Percentiles rank a stretch among this genome's conserved stretches.
Conservation (phyloP, 495 filamentous ascomycete genomes). For the Rostrohypoxylon terebratum region DNA sequence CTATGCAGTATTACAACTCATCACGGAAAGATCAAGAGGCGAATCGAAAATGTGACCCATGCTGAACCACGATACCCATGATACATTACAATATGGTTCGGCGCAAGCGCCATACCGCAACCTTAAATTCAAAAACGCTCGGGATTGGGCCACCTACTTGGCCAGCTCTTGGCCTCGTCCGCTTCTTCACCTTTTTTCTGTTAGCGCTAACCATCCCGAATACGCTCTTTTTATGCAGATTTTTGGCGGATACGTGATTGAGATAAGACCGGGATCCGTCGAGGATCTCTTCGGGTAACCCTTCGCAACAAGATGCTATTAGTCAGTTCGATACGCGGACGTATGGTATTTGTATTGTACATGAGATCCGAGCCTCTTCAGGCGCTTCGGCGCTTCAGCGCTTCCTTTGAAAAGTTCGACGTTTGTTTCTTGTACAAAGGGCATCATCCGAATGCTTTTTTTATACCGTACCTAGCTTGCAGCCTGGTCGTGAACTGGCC, state of each 20-base stretch:
- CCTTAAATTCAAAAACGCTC: slow-evolving; percentile 36
- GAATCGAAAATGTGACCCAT: not conserved
- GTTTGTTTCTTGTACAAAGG: not conserved
- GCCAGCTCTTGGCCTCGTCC: not conserved
- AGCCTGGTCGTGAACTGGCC: not conserved
- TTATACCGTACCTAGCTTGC: too few species aligned
- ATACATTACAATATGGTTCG: not conserved
- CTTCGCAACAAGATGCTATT: slow-evolving; percentile 12
- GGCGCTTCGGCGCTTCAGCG: not conserved
- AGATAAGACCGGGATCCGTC: slow-evolving; percentile 22
- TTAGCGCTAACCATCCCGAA: slow-evolving; percentile 29
- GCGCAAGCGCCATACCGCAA: slow-evolving; percentile 42
- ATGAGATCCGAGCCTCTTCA: not conserved
- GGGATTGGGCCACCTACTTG: slow-evolving; percentile 24
- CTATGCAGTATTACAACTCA: not conserved
- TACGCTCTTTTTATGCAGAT: slow-evolving; percentile 1
- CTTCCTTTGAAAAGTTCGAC: not conserved
- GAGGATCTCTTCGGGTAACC: not conserved
- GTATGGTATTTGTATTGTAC: not conserved
- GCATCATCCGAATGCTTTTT: not conserved
- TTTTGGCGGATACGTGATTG: not conserved
- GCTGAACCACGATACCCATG: not conserved
- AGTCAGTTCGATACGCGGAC: not conserved
- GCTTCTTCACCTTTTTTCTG: not conserved
- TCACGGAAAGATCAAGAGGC: slow-evolving; percentile 9